Conservation (phyloP, 2,329 filamentous ascomycete genomes). For the Microcyclospora pomicola region DNA sequence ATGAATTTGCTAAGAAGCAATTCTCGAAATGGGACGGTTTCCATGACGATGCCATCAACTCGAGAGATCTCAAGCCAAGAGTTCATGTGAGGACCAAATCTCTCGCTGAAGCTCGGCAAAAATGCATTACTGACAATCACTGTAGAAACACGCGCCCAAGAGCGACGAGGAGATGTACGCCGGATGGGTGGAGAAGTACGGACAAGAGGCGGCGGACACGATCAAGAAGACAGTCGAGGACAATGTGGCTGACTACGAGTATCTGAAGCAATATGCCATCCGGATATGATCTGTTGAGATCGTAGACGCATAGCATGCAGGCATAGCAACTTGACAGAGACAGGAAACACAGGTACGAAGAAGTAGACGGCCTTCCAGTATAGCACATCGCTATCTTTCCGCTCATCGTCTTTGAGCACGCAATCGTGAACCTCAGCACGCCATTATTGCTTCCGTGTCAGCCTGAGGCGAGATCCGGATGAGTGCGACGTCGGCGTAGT, state of each 20-base stretch:
- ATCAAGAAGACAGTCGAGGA: constrained; percentile 59
- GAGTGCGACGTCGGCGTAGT: background rate
- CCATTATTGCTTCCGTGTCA: background rate
- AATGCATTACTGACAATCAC: background rate
- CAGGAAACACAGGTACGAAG: background rate
- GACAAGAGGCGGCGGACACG: constrained; percentile 52
- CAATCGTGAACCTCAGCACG: background rate
- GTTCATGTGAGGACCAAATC: constrained; percentile 37
- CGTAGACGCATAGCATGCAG: background rate
- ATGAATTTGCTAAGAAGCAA: constrained; percentile 51
- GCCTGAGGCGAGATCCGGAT: no score
- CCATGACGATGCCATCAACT: constrained; percentile 86
- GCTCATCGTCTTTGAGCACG: background rate
- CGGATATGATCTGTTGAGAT: constrained; percentile 21
- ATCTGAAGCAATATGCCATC: constrained; percentile 64
- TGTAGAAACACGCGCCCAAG: constrained; percentile 45
- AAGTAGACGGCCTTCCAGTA: background rate
- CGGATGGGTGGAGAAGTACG: constrained; percentile 64
- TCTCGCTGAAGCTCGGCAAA: background rate
- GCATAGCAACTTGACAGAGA: background rate
- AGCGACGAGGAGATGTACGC: constrained; percentile 52
- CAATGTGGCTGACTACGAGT: constrained; percentile 64
- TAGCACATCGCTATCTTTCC: background rate
- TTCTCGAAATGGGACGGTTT: constrained; percentile 98
- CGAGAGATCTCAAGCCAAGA: constrained; percentile 59